Conservation (phyloP, 2,329 filamentous ascomycete species). For the Lachnellula willkommii region DNA sequence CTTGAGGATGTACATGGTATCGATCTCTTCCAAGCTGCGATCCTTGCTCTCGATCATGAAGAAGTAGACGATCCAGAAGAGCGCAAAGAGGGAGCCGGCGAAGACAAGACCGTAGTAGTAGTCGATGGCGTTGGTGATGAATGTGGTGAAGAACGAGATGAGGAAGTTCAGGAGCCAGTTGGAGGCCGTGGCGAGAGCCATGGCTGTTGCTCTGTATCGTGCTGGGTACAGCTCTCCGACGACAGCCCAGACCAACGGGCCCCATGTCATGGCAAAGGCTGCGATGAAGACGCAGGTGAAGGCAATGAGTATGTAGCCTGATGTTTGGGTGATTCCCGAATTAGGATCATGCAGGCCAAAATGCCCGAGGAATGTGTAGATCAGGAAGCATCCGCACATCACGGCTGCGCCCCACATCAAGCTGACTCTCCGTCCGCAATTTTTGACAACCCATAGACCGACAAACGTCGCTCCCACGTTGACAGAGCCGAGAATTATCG, state of each 20-base stretch:
- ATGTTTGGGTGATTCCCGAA: constrained; percentile 41
- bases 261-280: constrained; percentile 65
- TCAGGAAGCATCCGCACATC: constrained; percentile 56
- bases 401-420: constrained; percentile 59
- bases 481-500: constrained; percentile 62
- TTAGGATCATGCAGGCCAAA: constrained; percentile 39
- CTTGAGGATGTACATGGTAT: constrained; percentile 63
- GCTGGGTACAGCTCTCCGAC: constrained; percentile 62
- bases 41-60: constrained; percentile 72
- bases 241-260: constrained; percentile 63
- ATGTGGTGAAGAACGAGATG: constrained; percentile 71
- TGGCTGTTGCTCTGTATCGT: constrained; percentile 53
- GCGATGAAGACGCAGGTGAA: constrained; percentile 63
- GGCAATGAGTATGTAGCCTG: constrained; percentile 58
- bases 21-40: constrained; percentile 71
- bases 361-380: constrained; percentile 48
- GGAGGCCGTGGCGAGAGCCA: constrained; percentile 55
- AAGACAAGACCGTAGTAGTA: constrained; percentile 65
- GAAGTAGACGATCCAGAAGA: constrained; percentile 66
- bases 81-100: constrained; percentile 61
- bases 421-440: constrained; percentile 57
- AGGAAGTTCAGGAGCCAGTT: constrained; percentile 69
- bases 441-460: constrained; percentile 61
- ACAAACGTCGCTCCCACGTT: constrained; percentile 63
- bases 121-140: constrained; percentile 65